A percentile compares a stretch with the other conserved stretches of the same genome.
phyloP scores from a whole-genome alignment of 1,284 basidiomycete genomes.

The Serendipita sp. region DNA sequence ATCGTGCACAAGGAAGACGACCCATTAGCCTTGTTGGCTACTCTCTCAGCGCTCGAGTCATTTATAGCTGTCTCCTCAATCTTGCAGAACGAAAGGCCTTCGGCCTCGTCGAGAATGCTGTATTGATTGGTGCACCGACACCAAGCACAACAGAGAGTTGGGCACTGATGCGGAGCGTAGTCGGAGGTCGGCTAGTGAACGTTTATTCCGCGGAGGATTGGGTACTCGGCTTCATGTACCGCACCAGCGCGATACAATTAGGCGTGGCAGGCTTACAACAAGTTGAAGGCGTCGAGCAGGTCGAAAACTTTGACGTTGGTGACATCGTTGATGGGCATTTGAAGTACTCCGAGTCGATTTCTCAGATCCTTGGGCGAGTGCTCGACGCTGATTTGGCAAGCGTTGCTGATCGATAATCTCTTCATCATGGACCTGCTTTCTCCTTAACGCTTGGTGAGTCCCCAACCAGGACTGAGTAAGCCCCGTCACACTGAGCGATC shows the following conservation, averaged over 20 bases:
- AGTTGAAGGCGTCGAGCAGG: neutral
- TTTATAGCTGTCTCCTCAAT: conserved; percentile 18
- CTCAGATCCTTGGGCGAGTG: neutral
- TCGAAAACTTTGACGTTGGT: conserved; percentile 2
- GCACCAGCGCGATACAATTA: neutral
- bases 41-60: conserved; percentile 40
- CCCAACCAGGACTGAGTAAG: no score
- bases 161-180: neutral
- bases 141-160: conserved; percentile 1
- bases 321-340: neutral
- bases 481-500: no score
- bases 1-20: conserved; percentile 39
- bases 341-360: neutral
- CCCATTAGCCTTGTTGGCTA: conserved; percentile 43
- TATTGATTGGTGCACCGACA: neutral
- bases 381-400: neutral
- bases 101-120: neutral
- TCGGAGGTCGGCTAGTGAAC: neutral
- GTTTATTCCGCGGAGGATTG: neutral
- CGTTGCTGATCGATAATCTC: no score
- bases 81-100: conserved; percentile 2
- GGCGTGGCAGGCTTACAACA: neutral
- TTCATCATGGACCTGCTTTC: no score
- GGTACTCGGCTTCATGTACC: neutral
- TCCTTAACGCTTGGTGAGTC: no score